Percentiles rank a stretch among this genome's conserved stretches.
Evolutionary conservation across 2,329 filamentous ascomycete genomes (phyloP).

Genomic region (Phialocephala sp.): DNA sequence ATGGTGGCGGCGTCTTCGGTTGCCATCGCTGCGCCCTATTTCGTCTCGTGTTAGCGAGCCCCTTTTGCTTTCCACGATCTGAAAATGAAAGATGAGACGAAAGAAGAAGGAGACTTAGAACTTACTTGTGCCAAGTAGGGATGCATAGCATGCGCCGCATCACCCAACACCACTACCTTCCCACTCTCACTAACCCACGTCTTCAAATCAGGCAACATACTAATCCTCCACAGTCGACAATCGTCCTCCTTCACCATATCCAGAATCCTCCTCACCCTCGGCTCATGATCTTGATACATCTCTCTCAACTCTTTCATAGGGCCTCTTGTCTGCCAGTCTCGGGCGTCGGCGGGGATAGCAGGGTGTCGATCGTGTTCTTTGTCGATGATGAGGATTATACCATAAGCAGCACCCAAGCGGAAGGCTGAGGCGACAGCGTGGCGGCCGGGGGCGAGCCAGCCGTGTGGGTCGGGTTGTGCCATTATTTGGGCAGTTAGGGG

Average conservation of each 20-base stretch:
- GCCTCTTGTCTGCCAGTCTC: neutral
- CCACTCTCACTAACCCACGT: conserved; percentile 15
- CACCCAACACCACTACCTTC: conserved; percentile 12
- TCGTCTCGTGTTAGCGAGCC: neutral
- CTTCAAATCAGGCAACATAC: conserved; percentile 8
- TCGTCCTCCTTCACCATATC: conserved; percentile 14
- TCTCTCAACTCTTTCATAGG: conserved; percentile 1
- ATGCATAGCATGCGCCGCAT: conserved; percentile 18
- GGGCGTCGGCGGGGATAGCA: conserved; percentile 1
- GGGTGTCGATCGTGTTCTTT: conserved; percentile 1
- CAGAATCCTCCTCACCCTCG: neutral
- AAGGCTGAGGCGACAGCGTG: conserved; percentile 6
- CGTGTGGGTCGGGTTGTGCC: conserved; percentile 8
- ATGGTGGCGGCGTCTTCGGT: conserved; percentile 12
- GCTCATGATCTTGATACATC: conserved; percentile 13
- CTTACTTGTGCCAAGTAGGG: conserved; percentile 11
- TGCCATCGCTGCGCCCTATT: conserved; percentile 14
- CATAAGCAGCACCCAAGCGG: neutral
- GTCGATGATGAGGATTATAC: conserved; percentile 5
- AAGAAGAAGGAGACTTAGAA: too few species aligned
- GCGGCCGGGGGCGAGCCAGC: conserved; percentile 12
- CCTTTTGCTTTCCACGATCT: neutral
- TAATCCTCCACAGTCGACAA: conserved; percentile 16
- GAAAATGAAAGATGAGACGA: too few species aligned
- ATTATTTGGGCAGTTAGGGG: conserved; percentile 13